These are phyloP conservation scores for Bondarzewia mesenterica DNA, from an alignment of 1,284 basidiomycete species.

Conservation along the genomic window DNA sequence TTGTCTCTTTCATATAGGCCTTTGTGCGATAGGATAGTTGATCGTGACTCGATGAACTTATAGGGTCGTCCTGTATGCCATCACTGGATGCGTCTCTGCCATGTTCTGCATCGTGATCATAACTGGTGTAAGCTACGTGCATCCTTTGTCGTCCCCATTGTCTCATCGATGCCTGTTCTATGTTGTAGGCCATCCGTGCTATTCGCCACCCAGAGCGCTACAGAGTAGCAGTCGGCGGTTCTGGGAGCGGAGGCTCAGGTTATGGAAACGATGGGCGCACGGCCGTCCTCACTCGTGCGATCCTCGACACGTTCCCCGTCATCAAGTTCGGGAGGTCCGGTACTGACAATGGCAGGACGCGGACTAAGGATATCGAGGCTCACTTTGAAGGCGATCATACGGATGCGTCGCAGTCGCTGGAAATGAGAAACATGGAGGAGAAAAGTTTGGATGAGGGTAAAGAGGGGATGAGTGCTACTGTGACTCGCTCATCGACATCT, in stretches of 20 bases:
- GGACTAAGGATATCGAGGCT: conserved; percentile 11
- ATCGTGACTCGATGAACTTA: conserved; percentile 1
- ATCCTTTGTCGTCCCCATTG: not conserved
- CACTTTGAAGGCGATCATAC: conserved; percentile 15
- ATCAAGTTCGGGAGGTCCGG: conserved; percentile 63
- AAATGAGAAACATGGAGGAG: not conserved
- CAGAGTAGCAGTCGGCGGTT: conserved; percentile 47
- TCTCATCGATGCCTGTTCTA: conserved; percentile 8
- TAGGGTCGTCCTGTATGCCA: conserved; percentile 82
- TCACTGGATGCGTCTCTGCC: conserved; percentile 78
- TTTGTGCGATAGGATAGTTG: conserved; percentile 1
- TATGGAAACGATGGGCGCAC: conserved; percentile 62
- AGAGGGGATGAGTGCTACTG: not conserved
- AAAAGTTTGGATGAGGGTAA: not conserved
- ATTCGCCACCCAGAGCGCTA: conserved; percentile 88
- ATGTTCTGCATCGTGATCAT: conserved; percentile 77
- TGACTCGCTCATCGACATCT: not conserved
- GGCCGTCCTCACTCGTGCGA: conserved; percentile 77
- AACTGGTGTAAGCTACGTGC: conserved; percentile 54
- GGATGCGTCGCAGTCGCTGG: not conserved
- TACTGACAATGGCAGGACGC: conserved; percentile 5
- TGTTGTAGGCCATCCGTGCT: conserved; percentile 62
- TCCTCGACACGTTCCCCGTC: conserved; percentile 89
- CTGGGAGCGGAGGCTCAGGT: conserved; percentile 25
- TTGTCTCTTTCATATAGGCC: conserved; percentile 17